A percentile compares a stretch with the other conserved stretches of the same genome.
Evolutionary conservation across 768 basidiomycete species (phyloP).

Genomic region (Ephemerocybe angulata): DNA sequence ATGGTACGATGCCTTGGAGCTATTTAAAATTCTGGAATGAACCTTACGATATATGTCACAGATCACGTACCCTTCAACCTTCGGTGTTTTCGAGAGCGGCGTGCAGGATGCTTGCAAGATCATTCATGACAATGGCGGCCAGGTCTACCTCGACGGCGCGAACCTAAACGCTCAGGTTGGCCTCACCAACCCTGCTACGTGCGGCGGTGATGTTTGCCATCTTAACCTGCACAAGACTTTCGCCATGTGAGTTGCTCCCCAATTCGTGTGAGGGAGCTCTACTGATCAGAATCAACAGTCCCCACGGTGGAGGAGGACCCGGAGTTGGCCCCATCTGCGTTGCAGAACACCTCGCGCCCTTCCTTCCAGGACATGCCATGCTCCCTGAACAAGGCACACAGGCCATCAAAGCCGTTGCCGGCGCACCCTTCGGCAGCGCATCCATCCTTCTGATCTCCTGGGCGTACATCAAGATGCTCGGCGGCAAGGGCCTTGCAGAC

Average conservation of each 20-base stretch:
- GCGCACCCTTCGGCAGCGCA: slow-evolving; percentile 91
- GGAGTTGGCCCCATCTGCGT: slow-evolving; percentile 98
- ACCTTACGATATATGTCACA: slow-evolving; percentile 24
- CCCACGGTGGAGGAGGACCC: slow-evolving; percentile 96
- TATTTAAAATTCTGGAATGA: background rate
- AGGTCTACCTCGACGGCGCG: slow-evolving; percentile 96
- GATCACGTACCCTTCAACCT: slow-evolving; percentile 97
- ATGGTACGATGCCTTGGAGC: slow-evolving; percentile 61
- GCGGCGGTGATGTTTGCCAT: slow-evolving; percentile 97
- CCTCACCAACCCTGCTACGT: slow-evolving; percentile 87
- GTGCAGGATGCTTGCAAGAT: slow-evolving; percentile 86
- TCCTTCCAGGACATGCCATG: slow-evolving; percentile 86
- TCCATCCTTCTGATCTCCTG: slow-evolving; percentile 95
- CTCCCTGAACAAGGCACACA: slow-evolving; percentile 61
- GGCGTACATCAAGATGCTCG: slow-evolving; percentile 99
- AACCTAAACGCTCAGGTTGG: slow-evolving; percentile 95
- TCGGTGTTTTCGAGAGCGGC: slow-evolving; percentile 95
- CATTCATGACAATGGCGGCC: slow-evolving; percentile 92
- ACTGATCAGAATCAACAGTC: slow-evolving; percentile 41
- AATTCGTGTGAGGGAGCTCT: background rate
- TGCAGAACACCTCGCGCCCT: slow-evolving; percentile 88
- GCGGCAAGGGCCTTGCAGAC: slow-evolving; percentile 82
- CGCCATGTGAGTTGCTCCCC: slow-evolving; percentile 62
- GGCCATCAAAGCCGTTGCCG: slow-evolving; percentile 85
- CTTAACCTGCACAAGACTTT: slow-evolving; percentile 98